Evolutionary conservation across 176 grass and related monocot species (phyloP).

Genomic region (Cenchrus fungigraminus): DNA sequence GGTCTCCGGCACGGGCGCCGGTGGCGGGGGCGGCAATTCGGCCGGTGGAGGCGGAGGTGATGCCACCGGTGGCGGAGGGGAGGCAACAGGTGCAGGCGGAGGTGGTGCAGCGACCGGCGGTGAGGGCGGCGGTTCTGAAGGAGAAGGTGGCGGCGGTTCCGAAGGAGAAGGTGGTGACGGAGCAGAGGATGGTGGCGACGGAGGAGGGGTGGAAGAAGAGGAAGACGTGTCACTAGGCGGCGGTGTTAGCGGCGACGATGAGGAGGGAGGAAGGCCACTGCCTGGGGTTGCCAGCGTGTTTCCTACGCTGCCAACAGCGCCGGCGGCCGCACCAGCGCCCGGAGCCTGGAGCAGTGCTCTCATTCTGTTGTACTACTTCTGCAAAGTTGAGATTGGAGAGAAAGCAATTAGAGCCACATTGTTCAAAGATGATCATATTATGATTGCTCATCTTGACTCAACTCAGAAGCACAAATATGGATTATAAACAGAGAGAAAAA

Average conservation of each 20-base stretch:
- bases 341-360: slow-evolving; percentile 47
- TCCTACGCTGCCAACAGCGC: neutral
- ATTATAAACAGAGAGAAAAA: neutral
- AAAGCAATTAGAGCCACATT: slow-evolving; percentile 13
- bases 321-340: neutral
- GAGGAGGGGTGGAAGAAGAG: neutral
- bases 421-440: neutral
- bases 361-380: slow-evolving; percentile 27
- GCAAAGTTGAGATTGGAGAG: slow-evolving; percentile 7
- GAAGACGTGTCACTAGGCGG: slow-evolving; percentile 29
- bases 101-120: slow-evolving; percentile 14
- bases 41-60: slow-evolving; percentile 37
- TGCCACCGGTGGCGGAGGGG: slow-evolving; percentile 18
- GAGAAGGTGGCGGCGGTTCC: neutral
- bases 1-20: neutral
- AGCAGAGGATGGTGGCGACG: slow-evolving; percentile 9
- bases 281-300: neutral
- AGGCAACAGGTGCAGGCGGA: slow-evolving; percentile 31
- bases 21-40: slow-evolving; percentile 25
- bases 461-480: neutral
- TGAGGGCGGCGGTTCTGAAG: slow-evolving; percentile 15
- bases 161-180: slow-evolving; percentile 1
- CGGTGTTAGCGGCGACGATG: slow-evolving; percentile 25
- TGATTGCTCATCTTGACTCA: neutral
- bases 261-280: neutral